Percentiles rank a stretch among this genome's conserved stretches.
These are phyloP conservation scores for Cystobasidium pallidum DNA, from an alignment of 1,284 basidiomycete genomes.

Conservation along the genomic window DNA sequence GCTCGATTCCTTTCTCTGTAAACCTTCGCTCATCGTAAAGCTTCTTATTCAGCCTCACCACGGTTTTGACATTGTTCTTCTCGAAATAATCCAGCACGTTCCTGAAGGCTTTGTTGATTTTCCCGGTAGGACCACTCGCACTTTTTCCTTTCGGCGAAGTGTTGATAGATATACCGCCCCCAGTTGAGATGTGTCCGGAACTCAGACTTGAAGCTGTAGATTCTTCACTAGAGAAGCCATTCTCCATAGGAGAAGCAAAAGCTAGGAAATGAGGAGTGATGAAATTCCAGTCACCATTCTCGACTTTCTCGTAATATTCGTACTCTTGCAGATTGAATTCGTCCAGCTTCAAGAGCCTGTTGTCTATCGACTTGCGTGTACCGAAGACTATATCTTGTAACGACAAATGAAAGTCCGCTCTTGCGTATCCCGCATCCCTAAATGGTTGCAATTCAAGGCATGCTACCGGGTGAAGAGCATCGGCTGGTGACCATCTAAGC, in stretches of 20 bases:
- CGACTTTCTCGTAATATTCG: slow-evolving; percentile 88
- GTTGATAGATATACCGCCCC: slow-evolving; percentile 2
- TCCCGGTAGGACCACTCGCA: slow-evolving; percentile 63
- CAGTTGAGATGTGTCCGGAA: slow-evolving; percentile 33
- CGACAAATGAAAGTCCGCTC: slow-evolving; percentile 87
- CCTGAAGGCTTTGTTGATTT: slow-evolving; percentile 64
- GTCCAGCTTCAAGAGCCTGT: slow-evolving; percentile 85
- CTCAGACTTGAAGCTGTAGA: slow-evolving; percentile 10
- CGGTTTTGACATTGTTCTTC: slow-evolving; percentile 82
- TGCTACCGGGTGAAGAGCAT: slow-evolving; percentile 89
- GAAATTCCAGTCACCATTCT: slow-evolving; percentile 90
- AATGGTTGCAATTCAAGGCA: slow-evolving; percentile 69
- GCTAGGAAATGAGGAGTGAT: slow-evolving; percentile 65
- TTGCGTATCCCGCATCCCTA: slow-evolving; percentile 90
- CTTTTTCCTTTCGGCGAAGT: slow-evolving; percentile 50
- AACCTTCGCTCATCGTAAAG: slow-evolving; percentile 88
- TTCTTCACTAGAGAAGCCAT: slow-evolving; percentile 50
- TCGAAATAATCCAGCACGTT: slow-evolving; percentile 93
- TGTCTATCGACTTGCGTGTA: slow-evolving; percentile 88
- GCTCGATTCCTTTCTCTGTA: slow-evolving; percentile 81
- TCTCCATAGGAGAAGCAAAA: slow-evolving; percentile 90
- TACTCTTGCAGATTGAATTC: slow-evolving; percentile 82
- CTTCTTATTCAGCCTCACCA: slow-evolving; percentile 89
- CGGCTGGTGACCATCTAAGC: slow-evolving; percentile 86
- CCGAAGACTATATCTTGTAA: slow-evolving; percentile 85